Evolutionary conservation across 441 rosid species (phyloP).

Genomic region (Gossypium schwendimanii): DNA sequence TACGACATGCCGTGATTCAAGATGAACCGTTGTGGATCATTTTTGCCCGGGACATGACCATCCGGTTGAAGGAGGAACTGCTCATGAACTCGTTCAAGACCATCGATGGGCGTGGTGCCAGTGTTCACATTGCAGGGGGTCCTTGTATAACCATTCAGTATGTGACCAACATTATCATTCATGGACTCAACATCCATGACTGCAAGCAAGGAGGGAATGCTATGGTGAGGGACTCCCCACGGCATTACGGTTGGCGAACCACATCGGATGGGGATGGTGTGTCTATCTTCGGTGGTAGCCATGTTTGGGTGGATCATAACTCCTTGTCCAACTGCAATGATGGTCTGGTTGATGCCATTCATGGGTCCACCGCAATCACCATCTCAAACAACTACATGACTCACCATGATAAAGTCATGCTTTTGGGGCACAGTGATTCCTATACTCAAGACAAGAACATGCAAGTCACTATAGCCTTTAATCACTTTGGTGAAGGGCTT

Average conservation of each 20-base stretch:
- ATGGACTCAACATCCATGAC: conserved; percentile 78
- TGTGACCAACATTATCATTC: conserved; percentile 76
- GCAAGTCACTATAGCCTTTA: conserved; percentile 91
- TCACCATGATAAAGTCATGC: conserved; percentile 89
- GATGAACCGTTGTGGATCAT: conserved; percentile 87
- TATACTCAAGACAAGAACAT: conserved; percentile 75
- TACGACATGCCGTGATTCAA: conserved; percentile 73
- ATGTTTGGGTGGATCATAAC: conserved; percentile 87
- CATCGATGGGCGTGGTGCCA: conserved; percentile 80
- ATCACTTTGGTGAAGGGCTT: conserved; percentile 92
- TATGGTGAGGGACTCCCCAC: conserved; percentile 62
- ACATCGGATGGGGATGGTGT: conserved; percentile 87
- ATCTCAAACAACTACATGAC: conserved; percentile 85
- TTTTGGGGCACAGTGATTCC: conserved; percentile 86
- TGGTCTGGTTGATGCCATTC: conserved; percentile 75
- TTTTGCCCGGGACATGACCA: conserved; percentile 77
- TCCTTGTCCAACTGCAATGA: conserved; percentile 73
- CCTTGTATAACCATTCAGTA: conserved; percentile 85
- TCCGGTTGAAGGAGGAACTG: conserved; percentile 72
- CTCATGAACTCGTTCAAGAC: conserved; percentile 90
- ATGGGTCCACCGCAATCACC: conserved; percentile 83
- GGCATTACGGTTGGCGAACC: conserved; percentile 74
- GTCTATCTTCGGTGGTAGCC: conserved; percentile 82
- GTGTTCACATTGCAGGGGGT: conserved; percentile 90
- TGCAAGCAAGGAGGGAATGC: conserved; percentile 89